Base-by-base conservation (phyloP, 805 yeast genomes). In the Lipomyces kockii region DNA sequence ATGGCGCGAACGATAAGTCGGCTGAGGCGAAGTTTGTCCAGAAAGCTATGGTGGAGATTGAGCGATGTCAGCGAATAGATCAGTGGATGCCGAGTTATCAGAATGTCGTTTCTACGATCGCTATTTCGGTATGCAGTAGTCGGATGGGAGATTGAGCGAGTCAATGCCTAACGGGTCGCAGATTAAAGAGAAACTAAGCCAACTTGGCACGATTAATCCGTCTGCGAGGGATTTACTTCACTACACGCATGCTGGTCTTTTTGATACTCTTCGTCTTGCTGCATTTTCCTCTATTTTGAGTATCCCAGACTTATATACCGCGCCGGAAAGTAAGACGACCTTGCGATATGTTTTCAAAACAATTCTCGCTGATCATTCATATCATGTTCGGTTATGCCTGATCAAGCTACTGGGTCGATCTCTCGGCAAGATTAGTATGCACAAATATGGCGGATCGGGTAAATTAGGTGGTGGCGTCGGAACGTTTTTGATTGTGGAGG, bases 61-160 rank as follows among this genome's bases (percentile, higher is more conserved):
- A 88, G 64, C 83, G 98, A 66, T 84, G 87, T 67, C 86, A 87
- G 71, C 87, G 92, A 69, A 83, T 95, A 79, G 98, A 94, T 74
- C 87, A 85, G 55, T 92, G 96, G 96, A 82, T 89, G 7, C 94
- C 97, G 0, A 88, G 97, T 0, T 86, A 85, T 69, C 88, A 86
- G 62, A 76, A 83, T 65, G 69, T 83, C 49, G 80, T 90, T 52
- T 83, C 92, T 20, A 78, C 81, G 34, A 80, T 85, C 4, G 85
- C 92, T 35, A 72, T 92, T 27, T 61, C 65, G 65, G 66, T 67
- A 20, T n/a, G 67, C 39, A 17, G 27, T 3, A 11, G 17, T 37
- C 39, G 12, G 14, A 3, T 25, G 27, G 46, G 39, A 7, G 8
- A n/a, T 6, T n/a, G 49, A 43, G 20, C 3, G 11, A n/a, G 49